Evolutionary conservation across 139 green algal species (phyloP), one percentile per base, ranked within the genome.

Genomic region (Zygnema cylindricum): DNA sequence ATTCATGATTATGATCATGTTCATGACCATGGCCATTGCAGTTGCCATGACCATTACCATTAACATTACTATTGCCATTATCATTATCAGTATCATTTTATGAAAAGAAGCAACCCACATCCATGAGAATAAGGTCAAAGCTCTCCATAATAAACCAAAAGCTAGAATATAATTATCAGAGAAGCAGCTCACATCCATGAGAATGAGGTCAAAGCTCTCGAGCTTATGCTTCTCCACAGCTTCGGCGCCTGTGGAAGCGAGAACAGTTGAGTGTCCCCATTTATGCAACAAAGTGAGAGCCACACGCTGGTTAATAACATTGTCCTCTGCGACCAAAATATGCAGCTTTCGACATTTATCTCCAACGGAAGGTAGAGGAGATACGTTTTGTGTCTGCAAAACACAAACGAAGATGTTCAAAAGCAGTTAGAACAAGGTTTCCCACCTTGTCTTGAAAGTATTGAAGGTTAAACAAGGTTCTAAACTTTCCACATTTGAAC

Each of bases 231-330:
- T 89, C 69, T 89, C 84, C 35, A 89, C 69, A 3, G 69, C 84
- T 35, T 89, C 84, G 30, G 36, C 69, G 25, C 84, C 84, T 32
- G 39, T 85, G 21, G 36, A 54, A 23, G 84, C 84, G 41, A 89
- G 69, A 25, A 69, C 69, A 3, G 39, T 69, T 2, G 77, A 71
- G 35, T 89, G 84, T 21, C 84, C 84, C 84, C 84, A 89, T 69
- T 89, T 89, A 38, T 33, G 32, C 32, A 89, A 39, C 0, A 89
- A 69, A 0, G 84, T 85, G 30, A 85, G 39, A 1, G 84, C 84
- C 33, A 89, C 84, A 33, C 69, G 38, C 84, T 89, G 84, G 84
- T 89, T 89, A 2, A 89, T 55, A 23, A 85, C 77, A 42, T 89
- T 89, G 84, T 89, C 84, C 21, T 89, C 84, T 3, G 84, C 69